Base-by-base conservation (phyloP, 2,329 filamentous ascomycete genomes). In the Rasamsonia emersonii region DNA sequence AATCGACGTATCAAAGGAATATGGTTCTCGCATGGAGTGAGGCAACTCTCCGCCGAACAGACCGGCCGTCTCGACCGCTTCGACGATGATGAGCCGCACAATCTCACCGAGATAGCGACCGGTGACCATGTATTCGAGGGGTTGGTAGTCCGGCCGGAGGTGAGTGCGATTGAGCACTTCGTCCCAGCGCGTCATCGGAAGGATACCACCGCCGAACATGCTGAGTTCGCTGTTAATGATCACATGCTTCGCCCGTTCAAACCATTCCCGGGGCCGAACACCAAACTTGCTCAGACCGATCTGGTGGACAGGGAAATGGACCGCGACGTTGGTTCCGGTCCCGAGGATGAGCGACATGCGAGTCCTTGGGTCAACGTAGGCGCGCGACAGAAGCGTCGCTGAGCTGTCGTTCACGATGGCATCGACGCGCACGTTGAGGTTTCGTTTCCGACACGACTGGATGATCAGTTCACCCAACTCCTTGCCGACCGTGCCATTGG, bases 141-240 rank as follows among this genome's bases (percentile, higher is more conserved):
- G 76, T 43, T 80, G 76, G 42, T 78, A 79, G 52, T 77, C 71
- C 0, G 75, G 75, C 7, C 67, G 59, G 10, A 67, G 46, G 44
- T 79, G 75, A 4, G 62, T 64, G 17, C 58, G 52, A 50, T 79
- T 79, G 29, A 80, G 59, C 18, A 65, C 46, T 5, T 77, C 71
- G 41, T 80, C 76, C 75, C 75, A 79, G 9, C 68, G 61, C 4
- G 75, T 77, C 42, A 64, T 67, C 1, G 73, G 71, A 21, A 77
- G 61, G 17, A 77, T 63, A 14, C 67, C 60, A 18, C 58, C 58
- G 36, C 73, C 76, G 41, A 78, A 78, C 75, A 79, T 78, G 59
- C 74, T 77, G 44, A 78, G 60, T 48, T 80, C 76, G 5, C 71
- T 79, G 49, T 80, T 80, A 45, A 78, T 67, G 32, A 79, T 70